These are phyloP conservation scores for Paratinospora sagittata DNA, from an alignment of 164 flowering plant species.

Conservation along the genomic window DNA sequence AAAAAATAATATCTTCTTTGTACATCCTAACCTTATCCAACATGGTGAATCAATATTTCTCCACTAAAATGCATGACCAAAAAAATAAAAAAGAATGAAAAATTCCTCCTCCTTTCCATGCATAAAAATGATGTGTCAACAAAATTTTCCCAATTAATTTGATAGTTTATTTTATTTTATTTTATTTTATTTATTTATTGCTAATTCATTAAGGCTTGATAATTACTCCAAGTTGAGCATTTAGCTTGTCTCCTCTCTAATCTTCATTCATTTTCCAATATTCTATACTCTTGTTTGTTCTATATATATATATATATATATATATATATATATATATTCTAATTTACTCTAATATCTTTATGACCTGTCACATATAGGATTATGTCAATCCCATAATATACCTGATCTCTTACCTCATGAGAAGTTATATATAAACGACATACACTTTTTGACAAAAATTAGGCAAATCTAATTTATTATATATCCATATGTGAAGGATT, in stretches of 20 bases:
- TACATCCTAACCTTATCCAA: too few species aligned
- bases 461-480: neutral
- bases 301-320: too few species aligned
- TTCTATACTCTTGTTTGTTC: neutral
- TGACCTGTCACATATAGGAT: neutral
- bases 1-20: too few species aligned
- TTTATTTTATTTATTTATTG: too few species aligned
- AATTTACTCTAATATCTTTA: neutral
- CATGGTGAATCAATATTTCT: too few species aligned
- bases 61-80: too few species aligned
- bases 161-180: too few species aligned
- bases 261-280: neutral
- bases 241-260: neutral
- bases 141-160: too few species aligned
- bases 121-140: too few species aligned
- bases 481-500: neutral
- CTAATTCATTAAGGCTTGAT: neutral
- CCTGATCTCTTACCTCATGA: neutral
- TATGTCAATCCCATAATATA: neutral
- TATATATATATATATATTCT: too few species aligned
- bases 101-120: too few species aligned
- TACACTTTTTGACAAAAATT: neutral
- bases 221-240: neutral
- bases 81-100: too few species aligned
- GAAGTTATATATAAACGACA: neutral